Base-by-base conservation (phyloP, 352 stramenopile genomes). In the Pythium dissimile region DNA sequence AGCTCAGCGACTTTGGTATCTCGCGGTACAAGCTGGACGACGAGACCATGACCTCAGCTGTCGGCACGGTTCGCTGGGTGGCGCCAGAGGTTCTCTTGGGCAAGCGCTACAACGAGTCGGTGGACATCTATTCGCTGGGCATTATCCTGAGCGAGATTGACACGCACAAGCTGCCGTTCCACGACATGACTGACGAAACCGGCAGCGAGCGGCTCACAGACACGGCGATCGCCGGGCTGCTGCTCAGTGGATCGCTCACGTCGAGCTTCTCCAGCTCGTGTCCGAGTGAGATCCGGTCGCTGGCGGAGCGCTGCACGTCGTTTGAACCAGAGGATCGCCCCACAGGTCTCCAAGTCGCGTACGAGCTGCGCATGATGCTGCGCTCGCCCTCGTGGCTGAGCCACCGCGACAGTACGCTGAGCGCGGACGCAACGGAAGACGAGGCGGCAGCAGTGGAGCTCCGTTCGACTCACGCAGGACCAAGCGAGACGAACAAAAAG, bases 1-100 rank as follows among this genome's bases (percentile, higher is more conserved):
- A 82, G 39, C 31, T 82, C 7, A 73, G 53, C 21, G 69, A 75
- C 44, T 77, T 77, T 54, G 69, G 69, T 11, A 34, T 73, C 34
- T 54, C 69, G 4, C 66, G 66, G 1, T 52, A 45, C 35, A 58
- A 54, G 15, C 21, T 62, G 16, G 56, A 66, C 35, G 56, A 70
- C 13, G 51, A 57, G 13, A 62, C 45, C 2, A 57, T 62, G 59
- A 62, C 52, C 2, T 45, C 52, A 16, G 52, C 37, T 1, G 60
- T 67, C 4, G 60, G 53, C 12, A 63, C 60, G 27, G n/a, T 54
- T 0, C 47, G 44, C 1, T 69, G 53, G 61, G 48, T 69, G n/a
- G 54, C 54, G 16, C 48, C 61, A 0, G 59, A 67, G 20, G 59
- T 67, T 6, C 13, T 62, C 30, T 41, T 23, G 2, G 59, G 59